Conservation (phyloP, 257 asterid genomes). For the Solanum chilense region DNA sequence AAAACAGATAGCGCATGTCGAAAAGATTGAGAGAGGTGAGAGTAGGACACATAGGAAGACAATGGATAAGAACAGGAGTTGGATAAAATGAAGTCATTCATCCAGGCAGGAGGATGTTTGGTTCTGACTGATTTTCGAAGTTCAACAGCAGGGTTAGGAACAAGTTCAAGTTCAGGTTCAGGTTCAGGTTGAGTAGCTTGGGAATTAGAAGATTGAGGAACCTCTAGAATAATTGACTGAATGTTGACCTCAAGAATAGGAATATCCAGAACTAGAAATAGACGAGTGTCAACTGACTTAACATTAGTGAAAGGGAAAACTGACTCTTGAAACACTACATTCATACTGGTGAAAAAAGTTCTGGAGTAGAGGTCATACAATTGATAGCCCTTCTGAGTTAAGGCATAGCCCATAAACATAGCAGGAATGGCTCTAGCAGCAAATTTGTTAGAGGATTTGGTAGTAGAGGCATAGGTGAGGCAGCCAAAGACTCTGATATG, state of each 20-base stretch:
- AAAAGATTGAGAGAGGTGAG: neutral
- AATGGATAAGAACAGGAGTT: neutral
- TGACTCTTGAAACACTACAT: neutral
- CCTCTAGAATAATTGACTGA: too few relatives aligned
- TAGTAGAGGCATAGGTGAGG: neutral
- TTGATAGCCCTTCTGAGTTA: neutral
- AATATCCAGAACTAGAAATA: neutral
- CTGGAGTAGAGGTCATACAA: neutral
- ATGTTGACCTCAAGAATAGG: too few relatives aligned
- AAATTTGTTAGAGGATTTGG: neutral
- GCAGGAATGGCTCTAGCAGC: neutral
- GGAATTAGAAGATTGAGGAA: too few relatives aligned
- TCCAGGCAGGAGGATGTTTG: neutral
- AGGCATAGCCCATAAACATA: neutral
- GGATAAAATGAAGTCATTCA: neutral
- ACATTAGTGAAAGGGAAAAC: neutral
- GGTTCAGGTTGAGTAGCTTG: too few relatives aligned
- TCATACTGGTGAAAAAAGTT: neutral
- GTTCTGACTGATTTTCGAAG: too few relatives aligned
- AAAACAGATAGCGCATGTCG: neutral
- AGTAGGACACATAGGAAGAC: neutral
- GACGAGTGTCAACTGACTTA: neutral
- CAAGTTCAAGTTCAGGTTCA: too few relatives aligned
- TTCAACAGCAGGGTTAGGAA: neutral
- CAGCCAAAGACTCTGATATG: neutral